These are phyloP conservation scores for Sugiyamaella pinicola DNA, from an alignment of 1,139 yeast genomes.

Conservation along the genomic window DNA sequence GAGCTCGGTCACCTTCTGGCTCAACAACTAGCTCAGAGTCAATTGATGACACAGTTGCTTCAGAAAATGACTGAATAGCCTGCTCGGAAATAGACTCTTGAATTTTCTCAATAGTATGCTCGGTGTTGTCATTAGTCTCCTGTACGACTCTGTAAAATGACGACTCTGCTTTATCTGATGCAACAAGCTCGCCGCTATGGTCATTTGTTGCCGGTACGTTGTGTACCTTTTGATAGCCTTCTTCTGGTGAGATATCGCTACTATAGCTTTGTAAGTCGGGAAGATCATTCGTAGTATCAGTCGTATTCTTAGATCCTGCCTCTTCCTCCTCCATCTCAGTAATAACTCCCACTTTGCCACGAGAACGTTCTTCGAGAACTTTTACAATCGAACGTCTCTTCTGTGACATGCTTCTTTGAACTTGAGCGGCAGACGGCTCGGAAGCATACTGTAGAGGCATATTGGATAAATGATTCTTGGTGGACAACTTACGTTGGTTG, in stretches of 20 bases:
- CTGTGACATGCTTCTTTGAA: slow-evolving; percentile 39
- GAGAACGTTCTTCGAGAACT: slow-evolving; percentile 33
- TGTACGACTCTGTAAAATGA: no score
- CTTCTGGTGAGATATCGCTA: not conserved
- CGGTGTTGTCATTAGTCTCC: no score
- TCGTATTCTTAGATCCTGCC: not conserved
- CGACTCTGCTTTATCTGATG: no score
- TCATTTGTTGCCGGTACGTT: not conserved
- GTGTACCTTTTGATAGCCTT: not conserved
- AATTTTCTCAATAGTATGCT: no score
- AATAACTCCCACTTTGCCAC: slow-evolving; percentile 18
- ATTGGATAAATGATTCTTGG: slow-evolving; percentile 30
- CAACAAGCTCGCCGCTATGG: not conserved
- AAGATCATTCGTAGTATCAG: not conserved
- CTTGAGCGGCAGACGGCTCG: slow-evolving; percentile 28
- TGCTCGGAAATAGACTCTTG: no score
- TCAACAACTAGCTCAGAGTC: no score
- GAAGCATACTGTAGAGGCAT: slow-evolving; percentile 20
- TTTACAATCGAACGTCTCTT: slow-evolving; percentile 35
- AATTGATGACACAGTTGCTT: no score
- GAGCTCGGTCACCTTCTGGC: no score
- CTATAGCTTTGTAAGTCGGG: slow-evolving; percentile 2
- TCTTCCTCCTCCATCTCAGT: slow-evolving; percentile 23
- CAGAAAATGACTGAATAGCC: no score
- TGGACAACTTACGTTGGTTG: slow-evolving; percentile 39